A percentile compares a stretch with the other conserved stretches of the same genome.
These are phyloP conservation scores for Plasmodium sp. DNA, from an alignment of 169 alveolate species.

Conservation along the genomic window DNA sequence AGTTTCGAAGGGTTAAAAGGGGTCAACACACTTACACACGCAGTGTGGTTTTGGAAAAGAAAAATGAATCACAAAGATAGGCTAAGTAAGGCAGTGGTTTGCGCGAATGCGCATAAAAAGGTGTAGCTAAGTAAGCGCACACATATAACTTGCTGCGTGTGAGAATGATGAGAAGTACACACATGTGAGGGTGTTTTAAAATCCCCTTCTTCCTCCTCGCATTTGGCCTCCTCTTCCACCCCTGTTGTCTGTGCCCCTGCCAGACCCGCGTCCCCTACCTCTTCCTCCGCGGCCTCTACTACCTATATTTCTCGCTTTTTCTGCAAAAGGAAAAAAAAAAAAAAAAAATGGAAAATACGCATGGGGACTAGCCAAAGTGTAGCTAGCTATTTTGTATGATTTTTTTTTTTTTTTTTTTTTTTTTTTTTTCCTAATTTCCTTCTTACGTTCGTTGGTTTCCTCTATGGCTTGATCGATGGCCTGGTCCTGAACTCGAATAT, in stretches of 20 bases:
- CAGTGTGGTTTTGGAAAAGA: not conserved
- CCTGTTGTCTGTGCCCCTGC: constrained; percentile 12
- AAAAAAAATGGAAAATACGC: not conserved
- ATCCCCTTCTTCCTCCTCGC: constrained; percentile 34
- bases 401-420: not conserved
- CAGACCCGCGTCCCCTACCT: constrained; percentile 29
- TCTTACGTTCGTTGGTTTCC: constrained; percentile 80
- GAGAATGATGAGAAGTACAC: not conserved
- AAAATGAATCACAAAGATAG: constrained; percentile 11
- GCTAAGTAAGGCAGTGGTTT: not conserved
- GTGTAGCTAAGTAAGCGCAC: not conserved
- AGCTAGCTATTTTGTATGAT: not conserved
- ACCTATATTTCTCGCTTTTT: constrained; percentile 35
- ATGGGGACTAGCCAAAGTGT: not conserved
- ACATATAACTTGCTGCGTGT: constrained; percentile 2
- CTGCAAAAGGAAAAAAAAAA: not conserved
- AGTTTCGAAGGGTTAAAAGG: not conserved
- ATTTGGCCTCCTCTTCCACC: constrained; percentile 30
- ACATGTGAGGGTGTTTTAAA: not conserved
- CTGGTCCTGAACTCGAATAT: constrained; percentile 87
- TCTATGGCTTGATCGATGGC: constrained; percentile 86
- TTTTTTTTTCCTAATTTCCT: not conserved
- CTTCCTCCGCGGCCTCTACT: constrained; percentile 61
- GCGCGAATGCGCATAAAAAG: not conserved
- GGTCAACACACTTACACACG: not conserved